A percentile compares a stretch with the other conserved stretches of the same genome.
phyloP scores from a whole-genome alignment of 2,329 filamentous ascomycete species.

The Ambrosiella beaveri region DNA sequence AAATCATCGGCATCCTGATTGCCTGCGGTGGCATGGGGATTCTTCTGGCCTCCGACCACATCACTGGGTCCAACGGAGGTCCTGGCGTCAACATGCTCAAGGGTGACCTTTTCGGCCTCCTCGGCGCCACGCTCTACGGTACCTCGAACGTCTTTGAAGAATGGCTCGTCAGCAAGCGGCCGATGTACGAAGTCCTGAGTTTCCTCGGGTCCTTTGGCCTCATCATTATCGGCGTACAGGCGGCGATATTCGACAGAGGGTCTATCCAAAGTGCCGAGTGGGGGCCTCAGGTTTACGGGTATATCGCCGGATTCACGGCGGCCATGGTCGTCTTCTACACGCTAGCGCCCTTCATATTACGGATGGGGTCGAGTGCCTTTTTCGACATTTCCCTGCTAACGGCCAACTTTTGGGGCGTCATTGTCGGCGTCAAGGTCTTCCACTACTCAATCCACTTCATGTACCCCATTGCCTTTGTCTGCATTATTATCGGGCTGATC shows the following conservation, averaged over 20 bases:
- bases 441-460: constrained; percentile 65
- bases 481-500: constrained; percentile 72
- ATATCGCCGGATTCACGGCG: constrained; percentile 78
- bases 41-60: constrained; percentile 71
- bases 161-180: constrained; percentile 73
- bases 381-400: constrained; percentile 93
- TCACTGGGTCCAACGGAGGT: constrained; percentile 58
- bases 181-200: constrained; percentile 82
- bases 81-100: constrained; percentile 56
- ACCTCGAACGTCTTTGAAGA: constrained; percentile 84
- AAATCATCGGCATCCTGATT: constrained; percentile 73
- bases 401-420: constrained; percentile 91
- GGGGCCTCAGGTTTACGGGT: constrained; percentile 55
- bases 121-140: constrained; percentile 83
- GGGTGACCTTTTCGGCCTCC: constrained; percentile 79
- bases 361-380: constrained; percentile 80
- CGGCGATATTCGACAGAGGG: constrained; percentile 74
- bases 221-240: constrained; percentile 80
- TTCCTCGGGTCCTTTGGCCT: constrained; percentile 80
- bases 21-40: constrained; percentile 84
- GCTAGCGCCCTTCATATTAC: constrained; percentile 70
- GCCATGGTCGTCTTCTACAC: constrained; percentile 74
- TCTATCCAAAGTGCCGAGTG: constrained; percentile 50
- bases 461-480: constrained; percentile 88
- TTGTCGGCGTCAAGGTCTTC: constrained; percentile 81